Percentiles rank a stretch among this genome's conserved stretches.
phyloP scores from a whole-genome alignment of 768 basidiomycete genomes.

The Termitomyces sp. region DNA sequence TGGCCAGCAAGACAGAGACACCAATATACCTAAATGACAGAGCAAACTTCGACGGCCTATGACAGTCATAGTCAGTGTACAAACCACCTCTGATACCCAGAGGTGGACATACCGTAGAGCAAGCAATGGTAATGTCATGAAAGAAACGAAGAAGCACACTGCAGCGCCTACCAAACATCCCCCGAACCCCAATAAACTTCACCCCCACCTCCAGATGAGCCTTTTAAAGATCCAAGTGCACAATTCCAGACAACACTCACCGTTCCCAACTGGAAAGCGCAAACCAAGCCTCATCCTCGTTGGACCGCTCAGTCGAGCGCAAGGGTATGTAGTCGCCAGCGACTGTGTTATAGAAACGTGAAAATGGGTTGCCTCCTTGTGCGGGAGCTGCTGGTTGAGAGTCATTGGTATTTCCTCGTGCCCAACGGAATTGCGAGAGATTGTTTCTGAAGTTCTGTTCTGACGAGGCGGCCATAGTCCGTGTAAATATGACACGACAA shows the following conservation, averaged over 20 bases:
- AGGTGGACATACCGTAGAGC: slow-evolving; percentile 30
- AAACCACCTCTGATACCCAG: background rate
- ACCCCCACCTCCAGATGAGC: slow-evolving; percentile 2
- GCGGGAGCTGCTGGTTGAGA: slow-evolving; percentile 31
- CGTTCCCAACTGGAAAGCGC: slow-evolving; percentile 92
- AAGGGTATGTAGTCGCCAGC: slow-evolving; percentile 88
- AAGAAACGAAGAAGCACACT: slow-evolving; percentile 91
- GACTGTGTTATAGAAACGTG: slow-evolving; percentile 82
- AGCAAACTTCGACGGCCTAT: slow-evolving; percentile 86
- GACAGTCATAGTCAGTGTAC: slow-evolving; percentile 18
- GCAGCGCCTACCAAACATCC: slow-evolving; percentile 86
- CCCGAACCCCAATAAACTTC: slow-evolving; percentile 84
- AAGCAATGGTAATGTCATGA: slow-evolving; percentile 67
- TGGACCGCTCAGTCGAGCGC: slow-evolving; percentile 72
- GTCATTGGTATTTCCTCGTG: slow-evolving; percentile 66
- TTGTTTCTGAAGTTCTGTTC: slow-evolving; percentile 72
- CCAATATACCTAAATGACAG: slow-evolving; percentile 67
- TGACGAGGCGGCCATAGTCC: slow-evolving; percentile 21
- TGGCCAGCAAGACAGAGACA: background rate
- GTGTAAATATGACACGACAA: slow-evolving; percentile 14
- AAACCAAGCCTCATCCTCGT: slow-evolving; percentile 96
- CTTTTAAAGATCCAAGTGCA: too few species aligned
- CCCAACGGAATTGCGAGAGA: slow-evolving; percentile 87
- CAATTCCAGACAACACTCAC: slow-evolving; percentile 29
- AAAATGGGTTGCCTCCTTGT: slow-evolving; percentile 59